phyloP scores from a whole-genome alignment of 1,139 yeast species.

The Suhomyces taliae region DNA sequence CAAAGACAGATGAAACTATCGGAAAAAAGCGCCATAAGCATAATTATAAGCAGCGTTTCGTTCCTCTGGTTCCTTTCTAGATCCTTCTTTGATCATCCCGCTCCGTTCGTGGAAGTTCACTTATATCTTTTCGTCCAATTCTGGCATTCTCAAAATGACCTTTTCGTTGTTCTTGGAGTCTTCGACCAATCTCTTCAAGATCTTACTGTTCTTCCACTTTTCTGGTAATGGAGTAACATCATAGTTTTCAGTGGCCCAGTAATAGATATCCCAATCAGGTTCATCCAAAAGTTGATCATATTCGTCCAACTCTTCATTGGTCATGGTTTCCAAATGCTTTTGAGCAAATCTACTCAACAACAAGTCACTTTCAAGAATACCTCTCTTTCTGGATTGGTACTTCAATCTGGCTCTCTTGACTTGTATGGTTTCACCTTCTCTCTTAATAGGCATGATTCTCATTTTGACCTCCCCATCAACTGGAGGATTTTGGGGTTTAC shows the following conservation, averaged over 20 bases:
- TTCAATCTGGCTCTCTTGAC: conserved; percentile 80
- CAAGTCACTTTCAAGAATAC: conserved; percentile 90
- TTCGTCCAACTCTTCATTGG: conserved; percentile 72
- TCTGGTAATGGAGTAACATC: conserved; percentile 84
- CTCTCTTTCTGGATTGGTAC: conserved; percentile 93
- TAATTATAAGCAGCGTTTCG: too few relatives aligned
- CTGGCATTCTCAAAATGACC: conserved; percentile 86
- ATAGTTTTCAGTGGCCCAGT: conserved; percentile 91
- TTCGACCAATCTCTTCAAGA: conserved; percentile 67
- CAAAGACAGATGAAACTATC: too few relatives aligned
- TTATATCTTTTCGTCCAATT: conserved; percentile 20
- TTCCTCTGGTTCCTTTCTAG: too few relatives aligned
- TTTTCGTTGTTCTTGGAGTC: conserved; percentile 71
- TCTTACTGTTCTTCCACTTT: conserved; percentile 68
- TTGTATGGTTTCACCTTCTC: conserved; percentile 73
- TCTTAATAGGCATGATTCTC: conserved; percentile 71
- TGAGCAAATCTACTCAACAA: conserved; percentile 84
- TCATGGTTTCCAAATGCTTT: conserved; percentile 59
- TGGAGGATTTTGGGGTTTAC: conserved; percentile 48
- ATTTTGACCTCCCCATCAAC: conserved; percentile 34
- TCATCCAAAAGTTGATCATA: conserved; percentile 86
- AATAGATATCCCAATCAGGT: conserved; percentile 97
- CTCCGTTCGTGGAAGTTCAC: background rate
- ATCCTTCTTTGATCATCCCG: too few relatives aligned
- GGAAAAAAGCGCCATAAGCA: too few relatives aligned